These are phyloP conservation scores for Ustilago xerochloae DNA, from an alignment of 1,284 basidiomycete species.

Conservation along the genomic window DNA sequence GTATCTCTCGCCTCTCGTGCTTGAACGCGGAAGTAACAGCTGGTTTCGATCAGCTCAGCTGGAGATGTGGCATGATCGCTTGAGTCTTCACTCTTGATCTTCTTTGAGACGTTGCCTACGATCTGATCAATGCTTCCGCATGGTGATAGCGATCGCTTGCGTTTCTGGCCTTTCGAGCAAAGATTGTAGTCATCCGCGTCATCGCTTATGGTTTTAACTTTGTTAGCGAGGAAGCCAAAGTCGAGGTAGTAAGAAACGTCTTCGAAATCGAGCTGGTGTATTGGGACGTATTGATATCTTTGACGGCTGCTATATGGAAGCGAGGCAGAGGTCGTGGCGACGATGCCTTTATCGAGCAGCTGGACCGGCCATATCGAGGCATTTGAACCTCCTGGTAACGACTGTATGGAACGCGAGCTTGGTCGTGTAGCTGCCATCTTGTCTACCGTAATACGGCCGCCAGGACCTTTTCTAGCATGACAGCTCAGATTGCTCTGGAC, in stretches of 20 bases:
- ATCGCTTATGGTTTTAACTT: no score
- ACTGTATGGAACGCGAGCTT: no score
- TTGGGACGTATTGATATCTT: constrained; percentile 2
- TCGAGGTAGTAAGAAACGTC: constrained; percentile 39
- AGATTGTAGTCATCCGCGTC: no score
- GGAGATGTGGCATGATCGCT: no score
- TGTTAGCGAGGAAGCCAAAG: constrained; percentile 11
- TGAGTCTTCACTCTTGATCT: not conserved
- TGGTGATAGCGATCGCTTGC: constrained; percentile 12
- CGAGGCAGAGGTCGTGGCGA: not conserved
- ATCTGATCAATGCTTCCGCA: no score
- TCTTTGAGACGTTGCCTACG: not conserved
- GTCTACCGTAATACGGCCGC: no score
- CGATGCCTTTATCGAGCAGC: constrained; percentile 12
- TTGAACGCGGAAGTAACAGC: constrained; percentile 27
- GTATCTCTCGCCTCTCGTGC: constrained; percentile 18
- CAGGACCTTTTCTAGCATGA: no score
- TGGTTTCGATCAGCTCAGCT: constrained; percentile 18
- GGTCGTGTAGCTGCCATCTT: no score
- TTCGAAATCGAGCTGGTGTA: constrained; percentile 42
- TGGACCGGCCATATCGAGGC: constrained; percentile 40
- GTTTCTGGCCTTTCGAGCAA: no score
- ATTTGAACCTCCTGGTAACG: constrained; percentile 2
- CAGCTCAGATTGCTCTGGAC: no score
- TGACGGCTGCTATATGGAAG: not conserved